Conservation (phyloP, 768 basidiomycete genomes). For the Boletus bicolor region DNA sequence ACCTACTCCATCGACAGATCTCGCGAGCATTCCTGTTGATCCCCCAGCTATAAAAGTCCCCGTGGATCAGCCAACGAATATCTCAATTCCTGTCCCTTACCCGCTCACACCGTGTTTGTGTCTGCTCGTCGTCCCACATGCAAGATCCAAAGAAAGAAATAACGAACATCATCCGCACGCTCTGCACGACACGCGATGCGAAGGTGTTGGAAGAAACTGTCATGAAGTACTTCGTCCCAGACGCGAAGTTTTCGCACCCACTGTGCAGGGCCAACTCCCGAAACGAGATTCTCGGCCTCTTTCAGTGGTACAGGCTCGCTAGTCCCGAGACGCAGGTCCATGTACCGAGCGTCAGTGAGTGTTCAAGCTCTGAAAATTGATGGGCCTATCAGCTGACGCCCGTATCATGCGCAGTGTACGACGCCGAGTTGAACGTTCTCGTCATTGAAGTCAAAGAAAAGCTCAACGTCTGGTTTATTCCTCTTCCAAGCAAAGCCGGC, state of each 20-base stretch:
- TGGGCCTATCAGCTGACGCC: neutral
- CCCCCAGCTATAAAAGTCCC: slow-evolving; percentile 17
- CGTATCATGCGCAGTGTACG: slow-evolving; percentile 41
- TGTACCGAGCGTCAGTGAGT: slow-evolving; percentile 45
- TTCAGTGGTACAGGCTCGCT: slow-evolving; percentile 67
- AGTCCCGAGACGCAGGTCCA: slow-evolving; percentile 47
- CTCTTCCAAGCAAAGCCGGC: slow-evolving; percentile 47
- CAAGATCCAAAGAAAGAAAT: slow-evolving; percentile 56
- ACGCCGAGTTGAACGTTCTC: slow-evolving; percentile 38
- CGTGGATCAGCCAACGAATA: neutral
- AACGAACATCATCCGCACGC: slow-evolving; percentile 37
- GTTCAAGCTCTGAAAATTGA: neutral
- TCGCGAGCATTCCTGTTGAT: neutral
- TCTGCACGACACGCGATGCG: slow-evolving; percentile 49
- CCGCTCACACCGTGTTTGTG: neutral
- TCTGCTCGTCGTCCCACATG: slow-evolving; percentile 35
- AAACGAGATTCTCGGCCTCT: slow-evolving; percentile 48
- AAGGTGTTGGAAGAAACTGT: slow-evolving; percentile 48
- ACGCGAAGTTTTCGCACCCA: slow-evolving; percentile 60
- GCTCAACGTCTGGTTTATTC: slow-evolving; percentile 39
- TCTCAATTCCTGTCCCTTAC: neutral
- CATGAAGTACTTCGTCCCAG: slow-evolving; percentile 47
- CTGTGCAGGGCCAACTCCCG: slow-evolving; percentile 55
- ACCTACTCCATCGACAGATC: neutral
- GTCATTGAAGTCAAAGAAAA: slow-evolving; percentile 51